These are phyloP conservation scores for Cercospora citrullina DNA, from an alignment of 2,329 filamentous ascomycete species.

Conservation along the genomic window DNA sequence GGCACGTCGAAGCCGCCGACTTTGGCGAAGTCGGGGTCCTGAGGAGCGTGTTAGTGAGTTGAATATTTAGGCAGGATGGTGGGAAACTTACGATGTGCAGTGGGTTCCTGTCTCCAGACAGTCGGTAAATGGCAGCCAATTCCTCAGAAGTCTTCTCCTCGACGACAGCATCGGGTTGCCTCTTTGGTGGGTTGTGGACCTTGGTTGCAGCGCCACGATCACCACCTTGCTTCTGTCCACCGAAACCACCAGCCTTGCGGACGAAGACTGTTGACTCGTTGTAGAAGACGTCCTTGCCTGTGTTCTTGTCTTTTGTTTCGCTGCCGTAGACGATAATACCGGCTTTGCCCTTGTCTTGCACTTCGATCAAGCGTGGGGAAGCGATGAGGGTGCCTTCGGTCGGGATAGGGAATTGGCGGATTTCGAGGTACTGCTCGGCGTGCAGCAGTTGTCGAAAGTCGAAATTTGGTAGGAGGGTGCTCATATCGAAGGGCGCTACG, in stretches of 20 bases:
- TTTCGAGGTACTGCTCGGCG: slow-evolving; percentile 96
- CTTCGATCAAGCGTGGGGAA: slow-evolving; percentile 80
- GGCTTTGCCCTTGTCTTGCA: slow-evolving; percentile 91
- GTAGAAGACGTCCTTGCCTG: slow-evolving; percentile 90
- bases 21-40: slow-evolving; percentile 86
- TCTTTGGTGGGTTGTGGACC: slow-evolving; percentile 73
- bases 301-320: slow-evolving; percentile 80
- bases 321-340: slow-evolving; percentile 78
- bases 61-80: no score
- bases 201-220: slow-evolving; percentile 81
- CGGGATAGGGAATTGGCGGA: slow-evolving; percentile 87
- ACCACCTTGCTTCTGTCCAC: slow-evolving; percentile 71
- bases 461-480: slow-evolving; percentile 90
- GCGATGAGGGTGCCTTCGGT: slow-evolving; percentile 76
- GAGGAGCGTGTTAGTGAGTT: not conserved
- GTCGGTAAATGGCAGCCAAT: slow-evolving; percentile 88
- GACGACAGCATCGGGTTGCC: slow-evolving; percentile 75
- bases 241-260: slow-evolving; percentile 86
- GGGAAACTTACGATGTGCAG: slow-evolving; percentile 70
- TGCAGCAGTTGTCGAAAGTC: slow-evolving; percentile 98
- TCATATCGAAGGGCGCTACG: slow-evolving; percentile 73
- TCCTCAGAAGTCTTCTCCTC: slow-evolving; percentile 86
- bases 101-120: slow-evolving; percentile 94
- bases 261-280: slow-evolving; percentile 95
- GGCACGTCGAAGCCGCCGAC: slow-evolving; percentile 92